Evolutionary conservation across 2,329 filamentous ascomycete species (phyloP).

Genomic region (Drechslerella coelobrocha): DNA sequence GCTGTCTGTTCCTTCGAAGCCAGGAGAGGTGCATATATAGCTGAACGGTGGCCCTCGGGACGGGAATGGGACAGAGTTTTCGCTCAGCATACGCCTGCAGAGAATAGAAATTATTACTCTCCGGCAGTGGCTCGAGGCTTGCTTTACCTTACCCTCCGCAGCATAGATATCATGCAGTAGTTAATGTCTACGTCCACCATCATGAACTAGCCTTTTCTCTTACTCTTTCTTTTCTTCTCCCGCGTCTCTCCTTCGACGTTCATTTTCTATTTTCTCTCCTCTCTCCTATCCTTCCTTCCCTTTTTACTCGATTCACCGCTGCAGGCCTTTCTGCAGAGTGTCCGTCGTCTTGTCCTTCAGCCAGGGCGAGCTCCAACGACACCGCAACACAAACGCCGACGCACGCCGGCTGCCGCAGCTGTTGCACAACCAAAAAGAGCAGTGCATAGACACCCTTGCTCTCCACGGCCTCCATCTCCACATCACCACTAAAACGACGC

Average conservation of each 20-base stretch:
- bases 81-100: neutral
- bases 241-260: no score
- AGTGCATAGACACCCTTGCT: conserved; percentile 8
- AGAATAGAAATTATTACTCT: neutral
- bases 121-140: no score
- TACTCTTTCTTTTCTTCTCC: no score
- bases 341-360: no score
- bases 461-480: conserved; percentile 29
- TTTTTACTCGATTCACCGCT: no score
- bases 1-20: neutral
- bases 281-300: neutral
- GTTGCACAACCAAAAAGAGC: neutral
- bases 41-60: neutral
- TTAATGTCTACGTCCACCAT: neutral
- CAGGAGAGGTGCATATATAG: neutral
- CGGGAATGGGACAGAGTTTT: neutral
- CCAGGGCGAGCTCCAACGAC: neutral
- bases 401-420: neutral
- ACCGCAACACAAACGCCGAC: conserved; percentile 2
- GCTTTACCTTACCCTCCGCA: no score
- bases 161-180: no score
- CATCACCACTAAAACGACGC: conserved; percentile 2
- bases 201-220: neutral
- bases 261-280: neutral
- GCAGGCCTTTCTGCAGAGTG: no score